phyloP scores from a whole-genome alignment of 2,329 filamentous ascomycete genomes.

The Fusarium domesticum region DNA sequence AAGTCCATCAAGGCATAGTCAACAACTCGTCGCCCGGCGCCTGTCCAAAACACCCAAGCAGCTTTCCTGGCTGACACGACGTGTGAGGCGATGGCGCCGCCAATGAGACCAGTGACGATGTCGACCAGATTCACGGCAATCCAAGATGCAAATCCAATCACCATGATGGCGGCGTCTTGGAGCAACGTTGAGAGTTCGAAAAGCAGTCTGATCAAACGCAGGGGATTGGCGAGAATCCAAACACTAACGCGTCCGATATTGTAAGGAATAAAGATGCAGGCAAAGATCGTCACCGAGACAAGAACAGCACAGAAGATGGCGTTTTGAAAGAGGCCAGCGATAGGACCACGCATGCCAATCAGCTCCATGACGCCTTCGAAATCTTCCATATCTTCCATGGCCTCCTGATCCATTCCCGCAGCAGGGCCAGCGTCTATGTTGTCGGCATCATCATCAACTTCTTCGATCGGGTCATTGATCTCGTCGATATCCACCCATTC shows the following conservation, averaged over 20 bases:
- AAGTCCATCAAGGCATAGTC: slow-evolving; percentile 51
- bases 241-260: slow-evolving; percentile 83
- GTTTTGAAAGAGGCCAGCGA: slow-evolving; percentile 89
- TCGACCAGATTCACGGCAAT: slow-evolving; percentile 40
- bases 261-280: slow-evolving; percentile 88
- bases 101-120: slow-evolving; percentile 35
- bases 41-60: slow-evolving; percentile 43
- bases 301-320: slow-evolving; percentile 90
- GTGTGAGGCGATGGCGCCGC: slow-evolving; percentile 31
- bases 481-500: slow-evolving; percentile 40
- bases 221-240: slow-evolving; percentile 74
- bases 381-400: slow-evolving; percentile 84
- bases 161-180: slow-evolving; percentile 70
- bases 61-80: slow-evolving; percentile 36
- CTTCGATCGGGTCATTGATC: slow-evolving; percentile 29
- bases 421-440: slow-evolving; percentile 63
- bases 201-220: slow-evolving; percentile 69
- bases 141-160: slow-evolving; percentile 54
- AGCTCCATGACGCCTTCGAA: slow-evolving; percentile 95
- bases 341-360: slow-evolving; percentile 90
- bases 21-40: slow-evolving; percentile 47
- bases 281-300: slow-evolving; percentile 79
- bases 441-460: slow-evolving; percentile 35
- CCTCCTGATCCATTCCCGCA: slow-evolving; percentile 69
- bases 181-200: slow-evolving; percentile 74